These are phyloP conservation scores for Candida michaelii DNA, from an alignment of 805 yeast genomes.

Conservation along the genomic window DNA sequence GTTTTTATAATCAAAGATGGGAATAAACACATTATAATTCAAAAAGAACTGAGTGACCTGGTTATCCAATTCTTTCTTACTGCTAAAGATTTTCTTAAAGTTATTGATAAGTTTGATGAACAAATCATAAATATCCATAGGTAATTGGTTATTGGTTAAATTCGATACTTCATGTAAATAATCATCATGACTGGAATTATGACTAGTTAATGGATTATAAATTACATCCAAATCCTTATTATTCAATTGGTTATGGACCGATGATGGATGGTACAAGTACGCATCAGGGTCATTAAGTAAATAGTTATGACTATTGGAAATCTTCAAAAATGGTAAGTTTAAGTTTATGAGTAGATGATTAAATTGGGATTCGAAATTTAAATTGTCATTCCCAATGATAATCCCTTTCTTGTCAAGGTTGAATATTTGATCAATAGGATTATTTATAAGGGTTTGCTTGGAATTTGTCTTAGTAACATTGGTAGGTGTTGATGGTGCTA, in stretches of 20 bases:
- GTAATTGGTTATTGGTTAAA: slow-evolving; percentile 25
- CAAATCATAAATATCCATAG: slow-evolving; percentile 42
- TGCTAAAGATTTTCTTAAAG: slow-evolving; percentile 39
- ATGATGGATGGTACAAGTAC: slow-evolving; percentile 42
- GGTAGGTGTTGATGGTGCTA: not conserved
- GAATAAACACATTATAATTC: slow-evolving; percentile 53
- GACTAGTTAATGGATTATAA: slow-evolving; percentile 40
- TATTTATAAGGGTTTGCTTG: slow-evolving; percentile 25
- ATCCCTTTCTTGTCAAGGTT: slow-evolving; percentile 43
- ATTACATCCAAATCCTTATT: slow-evolving; percentile 38
- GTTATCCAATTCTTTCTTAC: slow-evolving; percentile 44
- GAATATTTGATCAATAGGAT: slow-evolving; percentile 47
- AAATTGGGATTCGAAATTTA: slow-evolving; percentile 46
- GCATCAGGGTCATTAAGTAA: slow-evolving; percentile 41
- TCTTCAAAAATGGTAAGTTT: slow-evolving; percentile 43
- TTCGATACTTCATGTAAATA: slow-evolving; percentile 14
- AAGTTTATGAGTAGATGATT: slow-evolving; percentile 44
- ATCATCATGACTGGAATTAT: slow-evolving; percentile 20
- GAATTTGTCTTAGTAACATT: not conserved
- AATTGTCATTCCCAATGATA: slow-evolving; percentile 45
- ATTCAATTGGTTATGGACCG: slow-evolving; percentile 35
- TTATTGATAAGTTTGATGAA: slow-evolving; percentile 45
- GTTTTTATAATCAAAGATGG: slow-evolving; percentile 52
- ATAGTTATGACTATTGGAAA: slow-evolving; percentile 44
- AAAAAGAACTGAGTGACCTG: slow-evolving; percentile 50